Base-by-base conservation (phyloP, 2,329 filamentous ascomycete species). In the Leptographium radiaticola region DNA sequence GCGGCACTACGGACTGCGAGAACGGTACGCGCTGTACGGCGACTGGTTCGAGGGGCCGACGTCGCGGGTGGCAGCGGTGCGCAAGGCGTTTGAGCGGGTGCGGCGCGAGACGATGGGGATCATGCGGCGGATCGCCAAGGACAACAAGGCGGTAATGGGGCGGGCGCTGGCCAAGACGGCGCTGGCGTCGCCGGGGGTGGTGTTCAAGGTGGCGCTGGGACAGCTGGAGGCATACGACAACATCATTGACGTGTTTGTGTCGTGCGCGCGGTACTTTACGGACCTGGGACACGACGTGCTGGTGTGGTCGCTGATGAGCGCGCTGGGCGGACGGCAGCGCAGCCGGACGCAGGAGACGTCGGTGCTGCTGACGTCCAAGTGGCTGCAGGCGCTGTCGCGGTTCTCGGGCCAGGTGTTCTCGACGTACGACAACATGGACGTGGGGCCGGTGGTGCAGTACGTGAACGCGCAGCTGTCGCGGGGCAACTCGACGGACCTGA, bases 211-310 rank as follows among this genome's bases (percentile, higher is more conserved):
- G 54, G 89, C 90, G 8, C 81, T 98, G 55, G 84, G 84, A 58
- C 90, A 96, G 67, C 88, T 96, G 56, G 90, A 98, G 67, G 84
- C 86, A 0, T 98, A 98, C 66, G 87, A 86, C 65, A 98, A 97
- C 64, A 77, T 98, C 57, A 95, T 95, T 54, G 88, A 95, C 57
- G 88, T 89, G 6, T 88, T 98, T 57, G 90, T 97, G 15, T 89
- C 96, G 65, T 96, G 90, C 63, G 89, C 88, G 42, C 85, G 88
- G 62, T 96, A 96, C 66, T 96, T 97, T 61, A 95, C 91, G 1
- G 83, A 87, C 53, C 72, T 98, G 40, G 91, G 88, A 0, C 95
- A 95, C 65, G 93, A 98, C 67, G 87, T 95, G 36, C 75, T 98
- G 46, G 87, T 89, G 4, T 98, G 91, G 89, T 88, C 89, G 20